phyloP scores from a whole-genome alignment of 1,139 yeast species.

The Candida tunisiensis region DNA sequence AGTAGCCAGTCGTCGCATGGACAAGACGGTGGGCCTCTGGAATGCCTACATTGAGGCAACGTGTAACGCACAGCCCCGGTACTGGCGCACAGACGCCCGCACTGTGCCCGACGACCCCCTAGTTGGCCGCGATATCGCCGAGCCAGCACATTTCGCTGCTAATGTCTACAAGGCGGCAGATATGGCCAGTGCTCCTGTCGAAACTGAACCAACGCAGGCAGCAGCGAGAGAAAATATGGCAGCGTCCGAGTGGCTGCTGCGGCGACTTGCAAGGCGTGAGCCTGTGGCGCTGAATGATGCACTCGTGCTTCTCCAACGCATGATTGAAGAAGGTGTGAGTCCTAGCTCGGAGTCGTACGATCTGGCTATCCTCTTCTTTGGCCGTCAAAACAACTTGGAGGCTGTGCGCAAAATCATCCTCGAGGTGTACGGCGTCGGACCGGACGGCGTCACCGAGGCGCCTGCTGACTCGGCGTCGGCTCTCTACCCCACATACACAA shows the following conservation, averaged over 20 bases:
- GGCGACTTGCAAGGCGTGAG: too few relatives aligned
- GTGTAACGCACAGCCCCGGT: constrained; percentile 16
- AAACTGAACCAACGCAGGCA: constrained; percentile 1
- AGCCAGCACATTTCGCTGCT: constrained; percentile 3
- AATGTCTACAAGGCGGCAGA: constrained; percentile 5
- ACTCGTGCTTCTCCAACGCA: background rate
- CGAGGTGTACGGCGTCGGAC: constrained; percentile 15
- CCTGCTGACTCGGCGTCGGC: constrained; percentile 4
- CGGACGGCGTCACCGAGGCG: constrained; percentile 2
- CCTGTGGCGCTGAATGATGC: background rate
- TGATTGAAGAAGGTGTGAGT: too few relatives aligned
- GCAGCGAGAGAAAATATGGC: background rate
- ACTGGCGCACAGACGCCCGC: constrained; percentile 10
- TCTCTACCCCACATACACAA: constrained; percentile 11
- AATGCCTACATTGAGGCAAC: constrained; percentile 18
- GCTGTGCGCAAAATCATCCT: constrained; percentile 9
- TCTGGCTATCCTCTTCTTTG: constrained; percentile 13
- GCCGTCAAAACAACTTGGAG: constrained; percentile 11
- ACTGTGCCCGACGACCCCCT: background rate
- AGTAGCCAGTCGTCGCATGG: constrained; percentile 4
- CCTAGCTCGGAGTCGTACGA: constrained; percentile 10
- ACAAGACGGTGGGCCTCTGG: constrained; percentile 14
- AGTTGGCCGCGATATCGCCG: background rate
- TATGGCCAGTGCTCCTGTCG: constrained; percentile 9
- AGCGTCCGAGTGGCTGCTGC: background rate